Evolutionary conservation across 2,329 filamentous ascomycete species (phyloP).

Genomic region (Aspergillus pseudoglaucus): DNA sequence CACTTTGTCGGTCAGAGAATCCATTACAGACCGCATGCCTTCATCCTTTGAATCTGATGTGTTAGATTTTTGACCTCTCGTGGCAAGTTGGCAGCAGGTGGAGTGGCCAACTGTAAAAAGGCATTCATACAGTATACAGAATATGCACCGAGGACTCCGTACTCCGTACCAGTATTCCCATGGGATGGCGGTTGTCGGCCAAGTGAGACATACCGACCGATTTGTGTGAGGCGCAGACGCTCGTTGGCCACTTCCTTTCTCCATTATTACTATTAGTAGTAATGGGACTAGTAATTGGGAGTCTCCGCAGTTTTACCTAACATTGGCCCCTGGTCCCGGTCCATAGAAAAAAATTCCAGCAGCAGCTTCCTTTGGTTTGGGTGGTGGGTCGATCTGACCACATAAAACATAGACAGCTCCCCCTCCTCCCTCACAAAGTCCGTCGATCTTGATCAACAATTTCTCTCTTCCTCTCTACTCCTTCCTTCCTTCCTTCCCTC

Average conservation of each 20-base stretch:
- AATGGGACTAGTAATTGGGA: constrained; percentile 2
- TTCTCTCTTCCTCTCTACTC: constrained; percentile 5
- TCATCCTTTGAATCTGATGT: background rate
- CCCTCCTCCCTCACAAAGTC: background rate
- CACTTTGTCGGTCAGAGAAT: too few species aligned
- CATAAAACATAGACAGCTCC: constrained; percentile 20
- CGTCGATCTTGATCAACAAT: constrained; percentile 1
- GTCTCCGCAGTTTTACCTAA: too few species aligned
- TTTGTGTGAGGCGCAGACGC: constrained; percentile 15
- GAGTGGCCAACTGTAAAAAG: background rate
- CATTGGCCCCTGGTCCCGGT: constrained; percentile 6
- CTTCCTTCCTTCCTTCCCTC: constrained; percentile 4
- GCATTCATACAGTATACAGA: background rate
- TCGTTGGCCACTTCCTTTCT: constrained; percentile 17
- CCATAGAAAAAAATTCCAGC: constrained; percentile 3
- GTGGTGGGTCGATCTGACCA: constrained; percentile 21
- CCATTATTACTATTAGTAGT: constrained; percentile 1
- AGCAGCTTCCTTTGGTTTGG: constrained; percentile 20
- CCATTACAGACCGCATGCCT: too few species aligned
- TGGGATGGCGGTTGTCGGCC: constrained; percentile 7
- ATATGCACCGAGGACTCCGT: background rate
- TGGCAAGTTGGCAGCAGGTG: background rate
- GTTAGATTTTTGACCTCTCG: background rate
- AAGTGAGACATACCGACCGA: constrained; percentile 19
- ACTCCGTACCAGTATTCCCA: background rate